phyloP scores from a whole-genome alignment of 176 grass and related monocot species.

The Musa acuminata region DNA sequence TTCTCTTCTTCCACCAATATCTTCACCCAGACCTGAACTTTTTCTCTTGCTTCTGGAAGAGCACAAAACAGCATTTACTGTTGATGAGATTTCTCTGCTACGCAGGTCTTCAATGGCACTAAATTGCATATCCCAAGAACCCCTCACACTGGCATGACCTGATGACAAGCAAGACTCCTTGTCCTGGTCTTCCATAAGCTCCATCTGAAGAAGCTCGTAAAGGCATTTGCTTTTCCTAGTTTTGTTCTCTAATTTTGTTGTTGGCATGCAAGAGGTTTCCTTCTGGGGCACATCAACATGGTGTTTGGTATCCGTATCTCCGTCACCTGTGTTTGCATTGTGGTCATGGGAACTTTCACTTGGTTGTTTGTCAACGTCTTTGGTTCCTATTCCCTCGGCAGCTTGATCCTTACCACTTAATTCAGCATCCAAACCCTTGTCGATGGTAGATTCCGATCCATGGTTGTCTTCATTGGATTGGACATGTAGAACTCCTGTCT shows the following conservation, averaged over 20 bases:
- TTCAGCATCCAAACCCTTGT: conserved; percentile 15
- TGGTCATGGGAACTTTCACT: conserved; percentile 17
- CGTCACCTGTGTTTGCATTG: conserved; percentile 1
- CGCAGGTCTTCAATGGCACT: conserved; percentile 20
- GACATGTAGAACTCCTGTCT: conserved; percentile 19
- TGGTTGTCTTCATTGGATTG: conserved; percentile 10
- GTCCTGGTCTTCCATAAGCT: conserved; percentile 51
- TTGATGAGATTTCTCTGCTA: conserved; percentile 22
- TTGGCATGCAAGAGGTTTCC: conserved; percentile 5
- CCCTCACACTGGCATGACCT: conserved; percentile 6
- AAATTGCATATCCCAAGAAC: conserved; percentile 19
- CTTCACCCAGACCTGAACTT: conserved; percentile 6
- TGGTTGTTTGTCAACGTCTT: conserved; percentile 14
- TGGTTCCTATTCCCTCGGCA: conserved; percentile 31
- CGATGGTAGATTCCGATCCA: conserved; percentile 10
- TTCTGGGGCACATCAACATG: conserved; percentile 15
- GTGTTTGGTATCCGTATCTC: conserved; percentile 13
- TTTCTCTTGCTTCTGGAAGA: conserved; percentile 28
- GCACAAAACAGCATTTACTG: conserved; percentile 18
- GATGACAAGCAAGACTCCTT: conserved; percentile 18
- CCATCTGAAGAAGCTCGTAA: conserved; percentile 78
- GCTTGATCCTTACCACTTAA: conserved; percentile 29
- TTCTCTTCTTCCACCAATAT: conserved; percentile 28
- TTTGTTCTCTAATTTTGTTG: conserved; percentile 27
- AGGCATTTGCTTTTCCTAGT: conserved; percentile 69